Evolutionary conservation across 495 filamentous ascomycete species (phyloP).

Genomic region (Neurospora sp.): DNA sequence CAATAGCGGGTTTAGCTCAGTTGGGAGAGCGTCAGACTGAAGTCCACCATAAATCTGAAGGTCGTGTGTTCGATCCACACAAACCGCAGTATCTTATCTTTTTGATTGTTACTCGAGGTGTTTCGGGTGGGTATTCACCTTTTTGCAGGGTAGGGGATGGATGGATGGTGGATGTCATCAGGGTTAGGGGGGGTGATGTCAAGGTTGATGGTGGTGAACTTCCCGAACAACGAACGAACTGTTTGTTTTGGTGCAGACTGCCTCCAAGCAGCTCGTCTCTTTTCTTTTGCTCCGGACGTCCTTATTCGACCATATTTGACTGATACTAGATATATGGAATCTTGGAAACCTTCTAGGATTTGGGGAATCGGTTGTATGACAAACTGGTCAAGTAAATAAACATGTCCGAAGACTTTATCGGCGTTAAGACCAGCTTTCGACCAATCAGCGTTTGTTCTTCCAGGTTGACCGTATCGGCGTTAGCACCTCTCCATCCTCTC

Average conservation of each 20-base stretch:
- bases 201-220: background rate
- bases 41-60: background rate
- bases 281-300: background rate
- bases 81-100: background rate
- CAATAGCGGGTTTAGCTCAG: background rate
- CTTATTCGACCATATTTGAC: too few relatives aligned
- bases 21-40: background rate
- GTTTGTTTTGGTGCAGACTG: background rate
- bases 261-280: conserved; percentile 4
- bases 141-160: background rate
- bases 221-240: background rate
- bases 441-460: background rate
- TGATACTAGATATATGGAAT: too few relatives aligned
- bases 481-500: background rate
- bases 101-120: background rate
- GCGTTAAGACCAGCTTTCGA: background rate
- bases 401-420: background rate
- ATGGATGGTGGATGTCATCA: background rate
- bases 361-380: background rate
- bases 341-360: too few relatives aligned
- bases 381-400: background rate
- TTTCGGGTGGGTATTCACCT: background rate
- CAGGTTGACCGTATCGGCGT: background rate
- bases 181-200: background rate
- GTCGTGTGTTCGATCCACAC: background rate